Conservation (phyloP, 257 asterid genomes). For the Ophiorrhiza pumila region DNA sequence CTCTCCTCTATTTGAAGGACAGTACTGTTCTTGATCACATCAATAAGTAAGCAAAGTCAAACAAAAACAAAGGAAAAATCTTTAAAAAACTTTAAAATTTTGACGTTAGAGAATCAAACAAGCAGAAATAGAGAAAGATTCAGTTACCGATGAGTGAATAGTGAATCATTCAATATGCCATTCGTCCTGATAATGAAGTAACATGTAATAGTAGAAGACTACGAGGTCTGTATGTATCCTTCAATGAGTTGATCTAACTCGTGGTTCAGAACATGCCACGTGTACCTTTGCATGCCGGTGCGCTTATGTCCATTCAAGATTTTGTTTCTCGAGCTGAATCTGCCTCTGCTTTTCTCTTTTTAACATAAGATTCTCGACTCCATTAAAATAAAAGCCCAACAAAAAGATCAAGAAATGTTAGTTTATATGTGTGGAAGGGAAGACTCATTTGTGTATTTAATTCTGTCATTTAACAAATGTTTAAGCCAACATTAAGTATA, state of each 20-base stretch:
- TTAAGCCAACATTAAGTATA: not conserved
- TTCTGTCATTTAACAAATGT: not conserved
- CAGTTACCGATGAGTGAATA: not conserved
- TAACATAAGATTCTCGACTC: not conserved
- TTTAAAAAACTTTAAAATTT: not conserved
- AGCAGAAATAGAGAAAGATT: not conserved
- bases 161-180: not conserved
- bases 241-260: constrained; percentile 3
- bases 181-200: constrained; percentile 3
- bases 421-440: no score
- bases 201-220: not conserved
- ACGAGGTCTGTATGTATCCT: not conserved
- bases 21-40: not conserved
- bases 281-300: constrained; percentile 28
- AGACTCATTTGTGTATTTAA: no score
- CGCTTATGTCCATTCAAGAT: not conserved
- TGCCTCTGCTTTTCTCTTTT: not conserved
- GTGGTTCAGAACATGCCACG: constrained; percentile 34
- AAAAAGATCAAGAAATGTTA: no score
- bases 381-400: not conserved
- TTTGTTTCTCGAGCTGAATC: not conserved
- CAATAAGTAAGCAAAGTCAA: not conserved
- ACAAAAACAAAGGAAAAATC: not conserved
- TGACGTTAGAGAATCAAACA: not conserved
- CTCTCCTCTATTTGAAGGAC: not conserved